Base-by-base conservation (phyloP, 192 early-diverging fungal genomes). In the Dimargaris cristalligena region DNA sequence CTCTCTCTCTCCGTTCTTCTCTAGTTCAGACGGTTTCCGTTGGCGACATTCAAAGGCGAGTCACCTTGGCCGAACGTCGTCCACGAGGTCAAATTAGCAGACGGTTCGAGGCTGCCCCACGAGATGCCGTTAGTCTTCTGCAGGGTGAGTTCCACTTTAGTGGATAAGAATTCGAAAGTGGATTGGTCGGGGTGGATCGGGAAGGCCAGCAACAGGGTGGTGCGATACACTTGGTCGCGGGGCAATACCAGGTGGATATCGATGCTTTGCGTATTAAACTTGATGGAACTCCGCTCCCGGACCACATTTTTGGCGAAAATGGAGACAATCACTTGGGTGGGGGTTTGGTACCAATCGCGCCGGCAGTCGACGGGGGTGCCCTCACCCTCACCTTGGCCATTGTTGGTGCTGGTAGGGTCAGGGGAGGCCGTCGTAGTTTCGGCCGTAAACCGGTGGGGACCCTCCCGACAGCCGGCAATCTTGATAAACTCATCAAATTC, bases 401-500 rank as follows among this genome's bases (percentile, higher is more conserved):
- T 30, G 62, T 54, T 18, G 16, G 34, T 20, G 11, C 8, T 4
- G 22, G 16, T 26, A 55, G 64, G 67, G 26, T 64, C 58, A 6
- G 61, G 41, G 54, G 65, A 58, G 22, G 38, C 41, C 41, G 64
- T 62, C 13, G 29, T 34, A 16, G 33, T 50, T 20, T 59, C 63
- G 8, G 83, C 85, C 51, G 88, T 82, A 74, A 99, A 99, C 65
- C 92, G 72, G 68, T 99, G 96, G 52, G 82, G 79, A 44, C 90
- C 91, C n/a, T 60, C 75, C 38, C 78, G 84, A 72, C 96, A 99
- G 33, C 96, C 96, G 57, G 77, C 76, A 67, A 99, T 93, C 65
- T 85, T 92, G 65, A 97, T 72, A 61, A 99, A 97, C 70, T 96
- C 92, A 34, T 99, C 96, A 80, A 97, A 99, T 70, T 97, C 96